phyloP scores from a whole-genome alignment of 257 asterid species.

The Solanum pennellii region DNA sequence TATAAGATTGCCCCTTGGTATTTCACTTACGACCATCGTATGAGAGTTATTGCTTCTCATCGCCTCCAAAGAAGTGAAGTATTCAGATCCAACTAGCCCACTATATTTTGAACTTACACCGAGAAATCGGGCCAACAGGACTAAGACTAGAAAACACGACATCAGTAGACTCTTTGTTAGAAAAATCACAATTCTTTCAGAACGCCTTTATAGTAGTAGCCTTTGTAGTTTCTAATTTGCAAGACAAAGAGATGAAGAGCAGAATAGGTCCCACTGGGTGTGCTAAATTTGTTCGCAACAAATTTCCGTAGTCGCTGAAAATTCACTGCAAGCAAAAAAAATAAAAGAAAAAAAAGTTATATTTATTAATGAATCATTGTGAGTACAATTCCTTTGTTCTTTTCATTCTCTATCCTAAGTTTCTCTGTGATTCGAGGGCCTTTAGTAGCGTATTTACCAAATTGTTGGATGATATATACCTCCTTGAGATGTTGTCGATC shows the following conservation, averaged over 20 bases:
- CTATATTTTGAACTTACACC: neutral
- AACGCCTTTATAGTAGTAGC: neutral
- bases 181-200: neutral
- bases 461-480: no score
- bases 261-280: neutral
- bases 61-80: neutral
- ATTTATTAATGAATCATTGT: neutral
- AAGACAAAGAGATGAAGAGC: neutral
- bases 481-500: no score
- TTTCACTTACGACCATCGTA: neutral
- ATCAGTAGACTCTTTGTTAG: neutral
- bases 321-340: neutral
- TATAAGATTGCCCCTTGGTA: neutral
- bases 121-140: neutral
- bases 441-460: no score
- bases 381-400: no score
- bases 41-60: neutral
- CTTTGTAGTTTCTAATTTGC: neutral
- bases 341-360: neutral
- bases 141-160: neutral
- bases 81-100: neutral
- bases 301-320: accelerated
- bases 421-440: no score
- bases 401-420: no score
- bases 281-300: no score